Conservation (phyloP, 208 protist species). For the Trypanosoma mega region DNA sequence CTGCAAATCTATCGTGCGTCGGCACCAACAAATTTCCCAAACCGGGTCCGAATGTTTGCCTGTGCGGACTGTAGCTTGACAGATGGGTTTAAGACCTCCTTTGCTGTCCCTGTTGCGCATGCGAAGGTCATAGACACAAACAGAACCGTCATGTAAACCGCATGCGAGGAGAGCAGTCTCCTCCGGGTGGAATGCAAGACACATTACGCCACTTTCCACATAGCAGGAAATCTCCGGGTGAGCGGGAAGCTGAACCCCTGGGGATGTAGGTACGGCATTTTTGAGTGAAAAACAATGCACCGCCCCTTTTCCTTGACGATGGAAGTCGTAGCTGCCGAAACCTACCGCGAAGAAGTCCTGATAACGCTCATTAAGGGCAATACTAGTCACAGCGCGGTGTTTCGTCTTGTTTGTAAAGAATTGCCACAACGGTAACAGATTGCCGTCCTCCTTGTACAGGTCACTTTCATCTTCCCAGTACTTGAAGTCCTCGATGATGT, state of each 20-base stretch:
- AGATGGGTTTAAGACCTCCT: slow-evolving; percentile 78
- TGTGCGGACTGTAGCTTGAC: slow-evolving; percentile 89
- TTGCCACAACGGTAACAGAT: slow-evolving; percentile 96
- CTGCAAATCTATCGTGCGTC: slow-evolving; percentile 61
- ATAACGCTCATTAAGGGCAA: slow-evolving; percentile 95
- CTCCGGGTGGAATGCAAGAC: slow-evolving; percentile 94
- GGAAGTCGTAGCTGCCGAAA: slow-evolving; percentile 98
- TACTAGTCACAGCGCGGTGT: slow-evolving; percentile 91
- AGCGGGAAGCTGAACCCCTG: slow-evolving; percentile 52
- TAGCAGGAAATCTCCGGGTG: slow-evolving; percentile 94
- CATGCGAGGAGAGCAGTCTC: slow-evolving; percentile 91
- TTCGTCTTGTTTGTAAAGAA: slow-evolving; percentile 88
- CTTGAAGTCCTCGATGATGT: slow-evolving; percentile 97
- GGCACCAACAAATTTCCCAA: slow-evolving; percentile 92
- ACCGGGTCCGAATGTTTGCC: slow-evolving; percentile 98
- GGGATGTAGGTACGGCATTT: slow-evolving; percentile 88
- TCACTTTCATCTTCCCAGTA: slow-evolving; percentile 97
- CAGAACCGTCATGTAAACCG: slow-evolving; percentile 96
- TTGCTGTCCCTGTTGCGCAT: slow-evolving; percentile 42
- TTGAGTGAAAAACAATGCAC: slow-evolving; percentile 97
- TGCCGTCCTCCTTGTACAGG: slow-evolving; percentile 92
- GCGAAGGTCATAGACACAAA: slow-evolving; percentile 94
- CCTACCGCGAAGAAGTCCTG: slow-evolving; percentile 96
- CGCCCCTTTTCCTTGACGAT: slow-evolving; percentile 91
- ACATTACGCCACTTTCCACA: slow-evolving; percentile 94